Base-by-base conservation (phyloP, 2,329 filamentous ascomycete genomes). In the Xylariales sp. region DNA sequence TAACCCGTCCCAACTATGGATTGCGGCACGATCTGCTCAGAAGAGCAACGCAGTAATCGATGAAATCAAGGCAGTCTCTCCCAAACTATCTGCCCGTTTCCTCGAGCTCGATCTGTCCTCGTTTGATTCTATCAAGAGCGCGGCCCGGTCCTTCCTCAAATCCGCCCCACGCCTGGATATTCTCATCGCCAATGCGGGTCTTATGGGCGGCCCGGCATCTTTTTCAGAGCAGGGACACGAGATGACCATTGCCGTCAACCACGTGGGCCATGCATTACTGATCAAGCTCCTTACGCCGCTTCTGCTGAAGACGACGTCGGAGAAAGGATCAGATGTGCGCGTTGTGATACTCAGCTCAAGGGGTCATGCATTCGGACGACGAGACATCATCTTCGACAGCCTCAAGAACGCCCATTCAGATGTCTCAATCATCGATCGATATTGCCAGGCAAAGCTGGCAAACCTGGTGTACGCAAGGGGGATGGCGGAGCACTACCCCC, bases 211-310 rank as follows among this genome's bases (percentile, higher is more conserved):
- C 5, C 54, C 60, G 3, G 48, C 60, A 0, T 52, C 49, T 3
- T 43, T 61, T 4, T 66, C 63, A 2, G 46, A 49, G 15, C 63
- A 70, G 9, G 66, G 66, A 4, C 71, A 68, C 46, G 68, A 73
- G 47, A 46, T 63, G 10, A 61, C 67, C 38, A 68, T 70, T 40
- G 66, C 59, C 1, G 65, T 59, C 3, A 72, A 71, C 40, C 64
- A 69, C 43, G 42, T 71, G 6, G 66, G 66, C 5, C 67, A 69
- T 28, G 64, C 66, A 3, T 53, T 68, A 9, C 56, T 71, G 2
- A 7, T 32, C 11, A 32, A 32, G 31, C 31, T 32, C 9, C 31
- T 32, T 15, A 32, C 15, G 31, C 31, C 31, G 10, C 8, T 15
- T 7, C 10, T 32, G 31, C 11, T 32, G 11, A 32, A 16, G 31